Percentiles rank a stretch among this genome's conserved stretches.
These are phyloP conservation scores for Leccinum longicurvipes DNA, from an alignment of 768 basidiomycete genomes.

Conservation along the genomic window DNA sequence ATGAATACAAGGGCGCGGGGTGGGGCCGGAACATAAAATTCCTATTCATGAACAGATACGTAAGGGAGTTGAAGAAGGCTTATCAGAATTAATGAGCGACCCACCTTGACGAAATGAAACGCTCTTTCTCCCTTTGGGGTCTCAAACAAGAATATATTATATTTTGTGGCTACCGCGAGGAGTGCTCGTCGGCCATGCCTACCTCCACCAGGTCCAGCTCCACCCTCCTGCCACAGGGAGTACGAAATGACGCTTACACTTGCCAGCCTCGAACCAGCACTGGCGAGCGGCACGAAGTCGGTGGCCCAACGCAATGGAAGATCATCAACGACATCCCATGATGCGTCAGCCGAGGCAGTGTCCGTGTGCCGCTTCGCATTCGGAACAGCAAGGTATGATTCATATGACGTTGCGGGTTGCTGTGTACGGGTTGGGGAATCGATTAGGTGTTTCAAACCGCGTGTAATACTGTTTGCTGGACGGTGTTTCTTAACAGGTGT, in stretches of 20 bases:
- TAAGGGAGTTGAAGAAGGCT: background rate
- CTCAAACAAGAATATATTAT: constrained; percentile 72
- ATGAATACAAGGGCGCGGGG: constrained; percentile 69
- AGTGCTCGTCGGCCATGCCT: constrained; percentile 46
- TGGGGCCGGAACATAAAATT: constrained; percentile 76
- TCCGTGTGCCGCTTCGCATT: constrained; percentile 20
- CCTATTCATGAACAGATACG: constrained; percentile 41
- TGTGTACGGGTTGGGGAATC: constrained; percentile 34
- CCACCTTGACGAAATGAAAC: constrained; percentile 75
- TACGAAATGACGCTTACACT: constrained; percentile 60
- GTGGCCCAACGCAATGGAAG: constrained; percentile 82
- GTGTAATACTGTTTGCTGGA: constrained; percentile 55
- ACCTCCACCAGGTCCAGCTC: constrained; percentile 40
- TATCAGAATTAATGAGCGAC: background rate
- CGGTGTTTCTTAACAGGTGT: constrained; percentile 46
- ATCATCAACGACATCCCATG: constrained; percentile 73
- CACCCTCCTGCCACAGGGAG: constrained; percentile 65
- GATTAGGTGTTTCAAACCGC: constrained; percentile 58
- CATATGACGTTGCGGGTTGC: constrained; percentile 26
- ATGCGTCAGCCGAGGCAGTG: constrained; percentile 44
- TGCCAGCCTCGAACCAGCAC: constrained; percentile 58
- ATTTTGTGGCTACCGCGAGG: constrained; percentile 75
- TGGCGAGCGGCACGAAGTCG: constrained; percentile 78
- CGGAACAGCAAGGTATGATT: constrained; percentile 31
- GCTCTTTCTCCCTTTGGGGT: constrained; percentile 80